Evolutionary conservation across 2,329 filamentous ascomycete species (phyloP), one percentile per base, ranked within the genome.

Genomic region (Cyphellophora attinorum): DNA sequence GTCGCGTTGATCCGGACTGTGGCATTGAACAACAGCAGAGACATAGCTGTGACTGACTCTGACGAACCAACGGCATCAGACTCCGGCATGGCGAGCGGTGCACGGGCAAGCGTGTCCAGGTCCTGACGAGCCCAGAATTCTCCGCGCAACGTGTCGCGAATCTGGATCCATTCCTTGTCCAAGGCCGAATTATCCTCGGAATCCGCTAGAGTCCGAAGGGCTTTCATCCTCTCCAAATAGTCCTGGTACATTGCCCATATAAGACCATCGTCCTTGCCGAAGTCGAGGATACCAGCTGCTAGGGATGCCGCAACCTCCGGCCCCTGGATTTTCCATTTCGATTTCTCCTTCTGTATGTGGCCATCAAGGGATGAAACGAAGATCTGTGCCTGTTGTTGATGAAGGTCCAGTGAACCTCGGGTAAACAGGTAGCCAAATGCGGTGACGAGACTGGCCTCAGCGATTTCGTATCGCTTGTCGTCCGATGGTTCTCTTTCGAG

Each of bases 221-320:
- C 6, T 19, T 31, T 40, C n/a, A 43, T 31, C 14, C 31, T 38
- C 12, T 45, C 38, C 5, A 19, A 31, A 14, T 43, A 19, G 6
- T 36, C 29, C 25, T 37, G 42, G 14, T 52, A 42, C 6, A 60
- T 52, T 30, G 56, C 51, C 32, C 57, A 42, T 3, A 56, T 36
- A 32, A 33, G 41, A 31, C 51, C 51, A 2, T 62, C 51, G 5
- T 61, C 47, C 15, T 31, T 49, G 1, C 72, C 73, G 44, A 73
- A 75, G 33, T 70, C 65, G 33, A 77, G 65, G 11, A 77, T 58
- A 2, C 64, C 64, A 2, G 71, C 64, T 31, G 74, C 62, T 41
- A 75, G 74, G 5, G 65, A 62, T 5, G 73, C 64, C 3, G 65
- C 66, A 10, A 76, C 60, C 35, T 69, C 68, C 3, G 71, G 64